Percentiles rank a stretch among this genome's conserved stretches.
Conservation (phyloP, 176 grass and related monocot species). For the Typha latifolia region DNA sequence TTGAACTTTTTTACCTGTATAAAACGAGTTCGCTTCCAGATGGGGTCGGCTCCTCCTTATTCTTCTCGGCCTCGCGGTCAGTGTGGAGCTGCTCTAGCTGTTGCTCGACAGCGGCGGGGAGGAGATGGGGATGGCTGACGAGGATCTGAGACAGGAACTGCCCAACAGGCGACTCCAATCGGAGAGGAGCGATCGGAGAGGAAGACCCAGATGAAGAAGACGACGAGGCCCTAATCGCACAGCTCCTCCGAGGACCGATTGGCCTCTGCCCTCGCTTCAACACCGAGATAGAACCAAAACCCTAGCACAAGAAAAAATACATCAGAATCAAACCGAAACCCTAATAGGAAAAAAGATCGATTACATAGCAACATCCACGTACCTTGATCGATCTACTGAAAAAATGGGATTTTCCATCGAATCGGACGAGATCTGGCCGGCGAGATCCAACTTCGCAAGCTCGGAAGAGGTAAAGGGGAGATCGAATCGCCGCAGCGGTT, state of each 20-base stretch:
- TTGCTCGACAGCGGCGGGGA: constrained; percentile 75
- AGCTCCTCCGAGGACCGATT: constrained; percentile 27
- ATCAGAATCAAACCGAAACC: constrained; percentile 5
- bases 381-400: constrained; percentile 54
- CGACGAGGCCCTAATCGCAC: constrained; percentile 35
- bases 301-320: constrained; percentile 16
- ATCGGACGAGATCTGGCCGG: constrained; percentile 20
- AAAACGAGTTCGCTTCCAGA: constrained; percentile 66
- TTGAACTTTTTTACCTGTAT: constrained; percentile 54
- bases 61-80: constrained; percentile 37
- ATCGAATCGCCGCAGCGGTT: constrained; percentile 43
- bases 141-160: constrained; percentile 87
- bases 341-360: neutral
- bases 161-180: constrained; percentile 77
- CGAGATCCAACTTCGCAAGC: constrained; percentile 17
- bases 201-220: constrained; percentile 41
- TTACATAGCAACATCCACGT: neutral
- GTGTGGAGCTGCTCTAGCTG: constrained; percentile 93
- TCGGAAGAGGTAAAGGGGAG: constrained; percentile 33
- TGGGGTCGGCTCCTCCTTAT: constrained; percentile 33
- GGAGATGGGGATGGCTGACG: constrained; percentile 76
- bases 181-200: constrained; percentile 68
- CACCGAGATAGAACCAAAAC: constrained; percentile 21
- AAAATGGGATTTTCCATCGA: constrained; percentile 24
- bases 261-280: constrained; percentile 31